Conservation (phyloP, 495 filamentous ascomycete genomes). For the Aspergillus panamensis region DNA sequence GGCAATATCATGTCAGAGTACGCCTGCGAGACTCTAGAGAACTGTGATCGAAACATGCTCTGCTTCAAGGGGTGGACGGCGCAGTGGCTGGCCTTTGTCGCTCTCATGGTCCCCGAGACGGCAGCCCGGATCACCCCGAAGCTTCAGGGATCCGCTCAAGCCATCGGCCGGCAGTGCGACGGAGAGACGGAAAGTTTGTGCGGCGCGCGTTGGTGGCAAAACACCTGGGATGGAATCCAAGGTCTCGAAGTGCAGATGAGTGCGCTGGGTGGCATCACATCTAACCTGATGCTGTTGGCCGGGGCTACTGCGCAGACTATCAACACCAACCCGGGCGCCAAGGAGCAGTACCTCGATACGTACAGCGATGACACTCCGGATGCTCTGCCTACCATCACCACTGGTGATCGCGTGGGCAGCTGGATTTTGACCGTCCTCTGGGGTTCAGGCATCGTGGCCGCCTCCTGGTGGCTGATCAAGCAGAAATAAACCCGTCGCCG, state of each 20-base stretch:
- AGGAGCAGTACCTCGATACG: slow-evolving; percentile 22
- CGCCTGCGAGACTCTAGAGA: slow-evolving; percentile 61
- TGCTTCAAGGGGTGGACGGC: slow-evolving; percentile 74
- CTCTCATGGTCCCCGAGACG: slow-evolving; percentile 58
- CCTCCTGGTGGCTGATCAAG: slow-evolving; percentile 31
- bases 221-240: slow-evolving; percentile 56
- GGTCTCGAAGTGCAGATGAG: slow-evolving; percentile 50
- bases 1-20: slow-evolving; percentile 59
- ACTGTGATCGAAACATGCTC: slow-evolving; percentile 65
- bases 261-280: slow-evolving; percentile 56
- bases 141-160: slow-evolving; percentile 57
- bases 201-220: slow-evolving; percentile 64
- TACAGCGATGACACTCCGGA: slow-evolving; percentile 24
- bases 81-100: slow-evolving; percentile 69
- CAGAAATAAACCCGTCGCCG: slow-evolving; percentile 8
- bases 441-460: slow-evolving; percentile 33
- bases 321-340: slow-evolving; percentile 18
- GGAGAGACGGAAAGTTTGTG: slow-evolving; percentile 58
- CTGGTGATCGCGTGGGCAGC: slow-evolving; percentile 58
- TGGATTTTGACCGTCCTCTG: slow-evolving; percentile 62
- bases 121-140: slow-evolving; percentile 55
- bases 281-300: slow-evolving; percentile 22
- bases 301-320: slow-evolving; percentile 14
- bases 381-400: slow-evolving; percentile 37
- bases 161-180: slow-evolving; percentile 61